phyloP scores from a whole-genome alignment of 495 filamentous ascomycete species.

The Aspergillus ostianus region DNA sequence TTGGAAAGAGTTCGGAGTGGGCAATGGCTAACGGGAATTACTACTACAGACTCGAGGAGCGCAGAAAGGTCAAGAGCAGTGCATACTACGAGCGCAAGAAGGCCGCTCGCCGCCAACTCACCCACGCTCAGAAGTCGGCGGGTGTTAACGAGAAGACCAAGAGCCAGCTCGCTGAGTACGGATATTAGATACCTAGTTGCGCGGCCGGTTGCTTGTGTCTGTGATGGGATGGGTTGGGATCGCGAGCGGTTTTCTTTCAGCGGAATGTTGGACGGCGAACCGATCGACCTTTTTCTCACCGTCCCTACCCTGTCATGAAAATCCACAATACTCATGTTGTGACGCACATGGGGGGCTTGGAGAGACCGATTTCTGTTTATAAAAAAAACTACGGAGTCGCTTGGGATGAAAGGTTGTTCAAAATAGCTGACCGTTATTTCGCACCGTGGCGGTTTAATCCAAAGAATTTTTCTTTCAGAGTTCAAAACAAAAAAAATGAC shows the following conservation, averaged over 20 bases:
- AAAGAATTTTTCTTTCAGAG: slow-evolving; percentile 44
- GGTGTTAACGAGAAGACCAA: slow-evolving; percentile 75
- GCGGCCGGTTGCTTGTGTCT: slow-evolving; percentile 49
- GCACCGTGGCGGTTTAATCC: slow-evolving; percentile 52
- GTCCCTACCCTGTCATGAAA: slow-evolving; percentile 33
- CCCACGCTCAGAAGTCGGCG: slow-evolving; percentile 87
- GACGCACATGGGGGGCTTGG: slow-evolving; percentile 36
- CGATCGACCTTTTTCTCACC: slow-evolving; percentile 43
- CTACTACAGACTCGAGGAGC: slow-evolving; percentile 83
- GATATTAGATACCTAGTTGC: slow-evolving; percentile 62
- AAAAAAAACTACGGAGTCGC: slow-evolving; percentile 38
- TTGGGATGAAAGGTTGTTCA: slow-evolving; percentile 47
- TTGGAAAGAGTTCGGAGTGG: not conserved
- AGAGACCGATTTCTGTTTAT: slow-evolving; percentile 31
- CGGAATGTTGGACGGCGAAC: slow-evolving; percentile 42
- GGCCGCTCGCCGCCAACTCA: slow-evolving; percentile 80
- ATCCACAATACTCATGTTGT: slow-evolving; percentile 32
- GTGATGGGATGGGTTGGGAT: slow-evolving; percentile 45
- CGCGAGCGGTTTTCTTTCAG: slow-evolving; percentile 49
- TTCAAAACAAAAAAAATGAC: slow-evolving; percentile 32
- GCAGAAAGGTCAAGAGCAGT: slow-evolving; percentile 96
- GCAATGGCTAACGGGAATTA: slow-evolving; percentile 37
- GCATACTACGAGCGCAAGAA: slow-evolving; percentile 99
- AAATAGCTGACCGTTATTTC: slow-evolving; percentile 48
- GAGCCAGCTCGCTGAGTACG: slow-evolving; percentile 67